Evolutionary conservation across 2,329 filamentous ascomycete genomes (phyloP).

Genomic region (Trichoderma citrinoviride): DNA sequence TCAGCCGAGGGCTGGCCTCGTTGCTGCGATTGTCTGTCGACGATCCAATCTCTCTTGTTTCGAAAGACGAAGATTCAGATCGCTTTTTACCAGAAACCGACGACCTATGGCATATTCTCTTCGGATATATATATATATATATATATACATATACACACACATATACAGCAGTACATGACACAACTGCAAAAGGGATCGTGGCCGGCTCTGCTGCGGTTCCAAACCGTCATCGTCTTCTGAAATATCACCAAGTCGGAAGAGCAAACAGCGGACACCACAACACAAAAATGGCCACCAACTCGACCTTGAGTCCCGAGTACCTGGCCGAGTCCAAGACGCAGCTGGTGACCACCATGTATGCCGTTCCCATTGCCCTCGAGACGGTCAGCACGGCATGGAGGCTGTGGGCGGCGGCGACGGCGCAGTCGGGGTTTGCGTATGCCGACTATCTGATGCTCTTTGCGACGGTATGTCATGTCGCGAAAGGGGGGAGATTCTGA

Average conservation of each 20-base stretch:
- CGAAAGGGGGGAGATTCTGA: too few relatives aligned
- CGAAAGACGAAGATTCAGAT: neutral
- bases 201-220: neutral
- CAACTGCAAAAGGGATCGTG: neutral
- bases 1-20: neutral
- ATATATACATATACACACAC: neutral
- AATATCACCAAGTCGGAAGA: neutral
- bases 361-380: conserved; percentile 22
- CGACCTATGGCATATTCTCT: neutral
- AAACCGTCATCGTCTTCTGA: neutral
- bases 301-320: conserved; percentile 19
- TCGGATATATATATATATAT: neutral
- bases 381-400: conserved; percentile 19
- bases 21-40: neutral
- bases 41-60: neutral
- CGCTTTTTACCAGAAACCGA: neutral
- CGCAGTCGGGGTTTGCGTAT: conserved; percentile 4
- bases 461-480: conserved; percentile 17
- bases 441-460: conserved; percentile 25
- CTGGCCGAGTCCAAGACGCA: conserved; percentile 21
- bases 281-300: conserved; percentile 7
- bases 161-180: neutral
- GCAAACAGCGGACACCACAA: neutral
- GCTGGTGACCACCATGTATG: conserved; percentile 19
- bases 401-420: conserved; percentile 7